phyloP scores from a whole-genome alignment of 2,329 filamentous ascomycete genomes.

The Trichoderma citrinoviride region DNA sequence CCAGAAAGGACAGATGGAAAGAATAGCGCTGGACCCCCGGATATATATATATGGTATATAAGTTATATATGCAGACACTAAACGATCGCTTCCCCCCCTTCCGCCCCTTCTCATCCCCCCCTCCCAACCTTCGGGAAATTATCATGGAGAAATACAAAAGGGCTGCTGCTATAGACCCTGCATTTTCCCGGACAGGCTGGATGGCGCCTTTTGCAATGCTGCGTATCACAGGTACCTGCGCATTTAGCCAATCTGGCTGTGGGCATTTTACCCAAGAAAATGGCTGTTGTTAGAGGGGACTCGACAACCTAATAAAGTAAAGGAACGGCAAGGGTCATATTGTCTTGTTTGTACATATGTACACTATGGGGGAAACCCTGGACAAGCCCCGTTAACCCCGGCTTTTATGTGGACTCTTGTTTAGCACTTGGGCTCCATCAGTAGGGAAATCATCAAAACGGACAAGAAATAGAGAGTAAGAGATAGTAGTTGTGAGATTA shows the following conservation, averaged over 20 bases:
- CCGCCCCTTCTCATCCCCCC: background rate
- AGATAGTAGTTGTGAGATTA: no score
- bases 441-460: no score
- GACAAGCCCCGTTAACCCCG: no score
- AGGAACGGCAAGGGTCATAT: no score
- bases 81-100: background rate
- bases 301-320: background rate
- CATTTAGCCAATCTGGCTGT: slow-evolving; percentile 7
- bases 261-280: slow-evolving; percentile 10
- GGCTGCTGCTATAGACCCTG: background rate
- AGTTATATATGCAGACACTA: no score
- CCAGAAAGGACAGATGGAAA: background rate
- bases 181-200: slow-evolving; percentile 5
- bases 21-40: background rate
- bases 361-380: no score
- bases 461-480: background rate
- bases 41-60: slow-evolving; percentile 8
- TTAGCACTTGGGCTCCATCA: no score
- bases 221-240: slow-evolving; percentile 8
- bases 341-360: no score
- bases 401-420: no score
- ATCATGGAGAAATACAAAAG: slow-evolving; percentile 19
- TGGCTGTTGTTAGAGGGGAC: no score
- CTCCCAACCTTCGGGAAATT: slow-evolving; percentile 9
- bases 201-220: background rate